Conservation (phyloP, 345 rosid genomes). For the Euphorbia tirucalli region DNA sequence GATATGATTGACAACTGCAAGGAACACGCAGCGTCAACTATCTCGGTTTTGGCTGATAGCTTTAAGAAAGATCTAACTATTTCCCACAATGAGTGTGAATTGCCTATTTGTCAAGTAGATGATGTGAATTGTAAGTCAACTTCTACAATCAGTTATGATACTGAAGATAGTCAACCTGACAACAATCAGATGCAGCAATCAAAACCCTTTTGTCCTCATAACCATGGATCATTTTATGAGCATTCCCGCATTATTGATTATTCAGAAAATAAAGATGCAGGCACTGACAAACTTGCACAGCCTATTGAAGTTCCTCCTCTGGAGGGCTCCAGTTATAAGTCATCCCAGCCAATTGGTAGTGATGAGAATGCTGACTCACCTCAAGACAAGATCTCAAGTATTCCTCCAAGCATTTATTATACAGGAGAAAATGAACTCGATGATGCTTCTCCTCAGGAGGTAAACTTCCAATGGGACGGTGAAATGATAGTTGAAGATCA, state of each 20-base stretch:
- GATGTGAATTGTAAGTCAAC: slow-evolving; percentile 18
- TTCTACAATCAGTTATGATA: slow-evolving; percentile 12
- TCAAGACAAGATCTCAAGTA: slow-evolving; percentile 25
- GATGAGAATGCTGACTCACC: slow-evolving; percentile 21
- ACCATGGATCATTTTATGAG: slow-evolving; percentile 20
- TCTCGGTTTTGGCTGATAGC: slow-evolving; percentile 12
- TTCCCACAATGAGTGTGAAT: slow-evolving; percentile 15
- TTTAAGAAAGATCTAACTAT: slow-evolving; percentile 17
- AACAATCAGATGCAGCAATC: slow-evolving; percentile 12
- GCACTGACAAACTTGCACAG: slow-evolving; percentile 15
- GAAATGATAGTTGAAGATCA: slow-evolving; percentile 46
- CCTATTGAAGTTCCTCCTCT: slow-evolving; percentile 17
- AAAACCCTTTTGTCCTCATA: slow-evolving; percentile 11
- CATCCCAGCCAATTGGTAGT: slow-evolving; percentile 20
- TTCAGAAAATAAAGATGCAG: slow-evolving; percentile 23
- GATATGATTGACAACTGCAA: slow-evolving; percentile 18
- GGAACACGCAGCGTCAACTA: slow-evolving; percentile 28
- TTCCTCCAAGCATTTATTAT: slow-evolving; percentile 30
- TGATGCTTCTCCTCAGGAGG: slow-evolving; percentile 33
- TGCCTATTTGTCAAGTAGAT: slow-evolving; percentile 14
- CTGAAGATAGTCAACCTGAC: slow-evolving; percentile 10
- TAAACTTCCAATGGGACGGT: slow-evolving; percentile 31
- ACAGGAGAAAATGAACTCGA: slow-evolving; percentile 38
- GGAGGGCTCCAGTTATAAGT: not conserved
- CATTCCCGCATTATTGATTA: slow-evolving; percentile 14